Conservation (phyloP, 306 rosid genomes). For the Argentina anserina region DNA sequence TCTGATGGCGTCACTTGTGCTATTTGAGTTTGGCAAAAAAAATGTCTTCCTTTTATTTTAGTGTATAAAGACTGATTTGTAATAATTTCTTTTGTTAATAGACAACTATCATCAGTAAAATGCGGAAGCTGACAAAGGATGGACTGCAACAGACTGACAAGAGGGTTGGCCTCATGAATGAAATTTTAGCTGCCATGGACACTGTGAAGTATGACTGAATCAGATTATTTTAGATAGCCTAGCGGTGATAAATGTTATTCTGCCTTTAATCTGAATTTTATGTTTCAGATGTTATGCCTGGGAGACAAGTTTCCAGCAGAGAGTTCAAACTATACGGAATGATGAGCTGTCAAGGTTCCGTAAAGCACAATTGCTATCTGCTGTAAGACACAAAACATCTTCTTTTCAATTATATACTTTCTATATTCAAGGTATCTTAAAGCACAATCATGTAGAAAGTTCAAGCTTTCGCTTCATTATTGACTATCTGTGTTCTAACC, state of each 20-base stretch:
- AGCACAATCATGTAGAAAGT: not conserved
- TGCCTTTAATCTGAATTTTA: slow-evolving; percentile 24
- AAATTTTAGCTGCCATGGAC: slow-evolving; percentile 87
- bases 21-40: not conserved
- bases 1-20: not conserved
- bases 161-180: slow-evolving; percentile 85
- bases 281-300: slow-evolving; percentile 85
- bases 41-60: not conserved
- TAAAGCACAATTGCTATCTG: slow-evolving; percentile 63
- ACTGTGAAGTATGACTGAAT: slow-evolving; percentile 66
- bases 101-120: slow-evolving; percentile 64
- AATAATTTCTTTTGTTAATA: slow-evolving; percentile 18
- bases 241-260: slow-evolving; percentile 12
- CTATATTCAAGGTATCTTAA: no score
- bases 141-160: slow-evolving; percentile 75
- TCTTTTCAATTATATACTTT: not conserved
- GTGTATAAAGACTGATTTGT: not conserved
- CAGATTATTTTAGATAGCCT: not conserved
- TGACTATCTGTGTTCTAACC: not conserved
- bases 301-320: slow-evolving; percentile 78
- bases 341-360: slow-evolving; percentile 70
- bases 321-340: slow-evolving; percentile 59
- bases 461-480: not conserved
- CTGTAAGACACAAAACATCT: slow-evolving; percentile 45
- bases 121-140: slow-evolving; percentile 69